Base-by-base conservation (phyloP, 257 asterid genomes). In the Fraxinus pennsylvanica region DNA sequence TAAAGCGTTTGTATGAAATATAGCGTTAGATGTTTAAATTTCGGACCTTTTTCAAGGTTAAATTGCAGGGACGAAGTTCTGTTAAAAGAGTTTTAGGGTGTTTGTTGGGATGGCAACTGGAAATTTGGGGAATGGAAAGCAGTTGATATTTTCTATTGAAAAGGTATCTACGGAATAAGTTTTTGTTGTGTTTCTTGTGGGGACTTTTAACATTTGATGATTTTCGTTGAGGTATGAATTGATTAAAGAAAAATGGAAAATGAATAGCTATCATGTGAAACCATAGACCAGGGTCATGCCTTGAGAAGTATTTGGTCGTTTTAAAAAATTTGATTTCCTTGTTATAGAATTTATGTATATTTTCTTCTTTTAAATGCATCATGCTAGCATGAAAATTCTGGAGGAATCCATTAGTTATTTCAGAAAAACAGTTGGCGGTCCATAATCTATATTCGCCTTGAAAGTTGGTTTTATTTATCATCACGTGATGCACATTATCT, bases 171-270 rank as follows among this genome's bases (percentile, higher is more conserved):
- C 1, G 68, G 29, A 25, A 77, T 29, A 68, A 63, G 68, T 39
- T 22, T 73, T 71, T 36, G 14, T 82, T 47, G 19, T 65, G 74
- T 66, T 30, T 36, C 74, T 61, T 77, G 36, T 69, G 81, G 78
- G 81, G 68, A 76, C 61, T 70, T 36, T 76, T 35, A 61, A 66
- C 21, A 36, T 76, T 29, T 74, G 69, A 67, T 76, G 68, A 63
- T 17, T 38, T 29, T 54, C 2, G 12, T 14, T 78, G 74, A 80
- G 68, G 35, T 21, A 45, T 59, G 12, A 75, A 45, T 33, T 82
- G 52, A 39, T 81, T 50, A 17, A 9, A 41, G 65, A 29, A 71
- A 78, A 14, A 27, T 32, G 67, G 27, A 52, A 66, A 71, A 52
- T 75, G 72, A 74, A 45, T 39, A 39, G 47, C 12, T 45, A 52